phyloP scores from a whole-genome alignment of 805 yeast species.

The Isabelozyma gotoi region DNA sequence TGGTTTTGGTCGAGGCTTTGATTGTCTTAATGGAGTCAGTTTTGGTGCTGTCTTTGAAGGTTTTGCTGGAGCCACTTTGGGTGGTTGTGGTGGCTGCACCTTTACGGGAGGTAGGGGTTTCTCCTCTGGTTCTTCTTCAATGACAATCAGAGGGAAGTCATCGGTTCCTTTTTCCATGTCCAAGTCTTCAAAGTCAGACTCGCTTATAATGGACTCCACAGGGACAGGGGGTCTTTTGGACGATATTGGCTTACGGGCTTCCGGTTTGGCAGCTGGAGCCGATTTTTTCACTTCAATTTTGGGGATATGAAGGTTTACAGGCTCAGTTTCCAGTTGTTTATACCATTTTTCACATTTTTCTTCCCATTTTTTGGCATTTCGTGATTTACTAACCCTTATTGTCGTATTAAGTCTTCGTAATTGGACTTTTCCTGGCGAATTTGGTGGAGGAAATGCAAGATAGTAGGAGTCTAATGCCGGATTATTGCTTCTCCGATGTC shows the following conservation, averaged over 20 bases:
- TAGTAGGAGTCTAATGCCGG: slow-evolving; percentile 28
- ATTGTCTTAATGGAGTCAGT: not conserved
- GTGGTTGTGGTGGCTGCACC: no score
- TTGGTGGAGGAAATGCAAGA: slow-evolving; percentile 19
- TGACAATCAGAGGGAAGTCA: no score
- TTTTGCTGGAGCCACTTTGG: no score
- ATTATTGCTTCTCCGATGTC: slow-evolving; percentile 14
- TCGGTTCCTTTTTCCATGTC: no score
- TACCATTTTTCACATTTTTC: slow-evolving; percentile 23
- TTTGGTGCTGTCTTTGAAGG: not conserved
- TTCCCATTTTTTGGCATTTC: slow-evolving; percentile 31
- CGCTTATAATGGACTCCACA: slow-evolving; percentile 27
- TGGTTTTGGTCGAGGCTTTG: not conserved
- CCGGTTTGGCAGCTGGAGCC: slow-evolving; percentile 1
- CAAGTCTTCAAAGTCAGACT: slow-evolving; percentile 39
- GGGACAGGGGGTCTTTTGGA: slow-evolving; percentile 12
- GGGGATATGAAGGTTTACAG: not conserved
- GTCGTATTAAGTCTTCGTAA: slow-evolving; percentile 29
- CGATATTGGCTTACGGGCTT: slow-evolving; percentile 1
- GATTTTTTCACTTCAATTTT: slow-evolving; percentile 4
- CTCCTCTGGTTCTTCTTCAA: no score
- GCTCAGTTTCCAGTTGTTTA: slow-evolving; percentile 3
- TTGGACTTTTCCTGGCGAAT: slow-evolving; percentile 12
- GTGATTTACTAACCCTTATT: slow-evolving; percentile 35
- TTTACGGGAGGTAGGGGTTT: no score